These are phyloP conservation scores for Lycium ferocissimum DNA, from an alignment of 257 asterid genomes.

Conservation along the genomic window DNA sequence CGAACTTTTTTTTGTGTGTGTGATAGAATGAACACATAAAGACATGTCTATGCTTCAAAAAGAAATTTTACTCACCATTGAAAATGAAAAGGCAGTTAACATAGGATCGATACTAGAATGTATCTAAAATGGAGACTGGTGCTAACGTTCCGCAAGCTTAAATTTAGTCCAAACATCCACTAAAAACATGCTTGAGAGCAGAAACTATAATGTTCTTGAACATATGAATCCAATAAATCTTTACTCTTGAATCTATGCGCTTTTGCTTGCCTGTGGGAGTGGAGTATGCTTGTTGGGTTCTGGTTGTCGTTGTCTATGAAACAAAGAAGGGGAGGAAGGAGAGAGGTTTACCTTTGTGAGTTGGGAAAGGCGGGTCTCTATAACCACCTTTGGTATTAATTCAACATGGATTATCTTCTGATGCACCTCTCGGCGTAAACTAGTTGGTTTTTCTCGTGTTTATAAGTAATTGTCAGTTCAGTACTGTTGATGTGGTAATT, in stretches of 20 bases:
- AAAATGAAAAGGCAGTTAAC: slow-evolving; percentile 2
- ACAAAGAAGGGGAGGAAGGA: background rate
- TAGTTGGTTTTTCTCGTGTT: background rate
- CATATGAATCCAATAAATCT: background rate
- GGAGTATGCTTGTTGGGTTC: background rate
- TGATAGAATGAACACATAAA: background rate
- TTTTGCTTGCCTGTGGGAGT: background rate
- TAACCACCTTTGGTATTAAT: background rate
- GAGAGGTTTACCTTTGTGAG: slow-evolving; percentile 9
- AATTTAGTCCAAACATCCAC: background rate
- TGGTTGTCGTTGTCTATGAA: background rate
- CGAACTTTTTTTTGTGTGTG: background rate
- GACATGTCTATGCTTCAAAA: background rate
- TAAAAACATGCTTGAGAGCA: slow-evolving; percentile 10
- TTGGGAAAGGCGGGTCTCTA: background rate
- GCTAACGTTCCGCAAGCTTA: slow-evolving; percentile 8
- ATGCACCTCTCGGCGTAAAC: background rate
- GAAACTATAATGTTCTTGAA: slow-evolving; percentile 7
- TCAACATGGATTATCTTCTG: slow-evolving; percentile 21
- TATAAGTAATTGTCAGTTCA: background rate
- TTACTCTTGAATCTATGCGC: background rate
- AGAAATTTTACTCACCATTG: background rate
- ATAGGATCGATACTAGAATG: background rate
- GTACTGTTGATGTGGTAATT: slow-evolving; percentile 8
- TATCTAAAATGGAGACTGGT: background rate